phyloP scores from a whole-genome alignment of 192 early-diverging fungal species.

The Mortierella hygrophila region DNA sequence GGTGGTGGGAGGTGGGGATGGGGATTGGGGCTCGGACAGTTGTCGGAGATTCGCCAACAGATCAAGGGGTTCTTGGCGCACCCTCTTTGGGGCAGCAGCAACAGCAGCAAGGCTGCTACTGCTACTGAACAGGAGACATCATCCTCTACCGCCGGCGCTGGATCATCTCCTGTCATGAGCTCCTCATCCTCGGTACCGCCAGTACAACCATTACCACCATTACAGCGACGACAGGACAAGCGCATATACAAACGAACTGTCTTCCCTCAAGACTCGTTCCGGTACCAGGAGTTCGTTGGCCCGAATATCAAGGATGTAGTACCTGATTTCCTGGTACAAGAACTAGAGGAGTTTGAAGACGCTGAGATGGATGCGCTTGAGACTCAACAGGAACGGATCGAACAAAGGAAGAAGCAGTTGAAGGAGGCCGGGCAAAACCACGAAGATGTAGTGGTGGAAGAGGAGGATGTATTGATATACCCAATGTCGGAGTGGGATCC shows the following conservation, averaged over 20 bases:
- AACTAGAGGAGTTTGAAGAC: slow-evolving; percentile 23
- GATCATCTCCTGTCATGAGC: not conserved
- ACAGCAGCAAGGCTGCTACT: too few relatives aligned
- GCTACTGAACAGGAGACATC: too few relatives aligned
- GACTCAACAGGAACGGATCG: not conserved
- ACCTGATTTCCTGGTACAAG: slow-evolving; percentile 20
- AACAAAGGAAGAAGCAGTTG: not conserved
- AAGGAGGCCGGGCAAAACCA: not conserved
- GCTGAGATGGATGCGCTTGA: not conserved
- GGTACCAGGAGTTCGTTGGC: slow-evolving; percentile 19
- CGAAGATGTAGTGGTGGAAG: not conserved
- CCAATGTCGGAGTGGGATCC: not conserved
- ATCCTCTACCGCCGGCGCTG: not conserved
- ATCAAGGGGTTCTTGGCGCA: slow-evolving; percentile 3
- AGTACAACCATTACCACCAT: too few relatives aligned
- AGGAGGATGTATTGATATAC: not conserved
- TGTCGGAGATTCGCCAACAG: not conserved
- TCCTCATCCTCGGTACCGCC: not conserved
- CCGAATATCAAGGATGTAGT: not conserved
- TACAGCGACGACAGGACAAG: not conserved
- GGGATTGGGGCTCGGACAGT: not conserved
- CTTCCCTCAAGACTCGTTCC: slow-evolving; percentile 22
- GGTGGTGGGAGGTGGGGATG: not conserved
- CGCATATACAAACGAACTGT: not conserved
- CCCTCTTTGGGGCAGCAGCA: not conserved